phyloP scores from a whole-genome alignment of 345 rosid genomes.

The Pugionium cornutum region DNA sequence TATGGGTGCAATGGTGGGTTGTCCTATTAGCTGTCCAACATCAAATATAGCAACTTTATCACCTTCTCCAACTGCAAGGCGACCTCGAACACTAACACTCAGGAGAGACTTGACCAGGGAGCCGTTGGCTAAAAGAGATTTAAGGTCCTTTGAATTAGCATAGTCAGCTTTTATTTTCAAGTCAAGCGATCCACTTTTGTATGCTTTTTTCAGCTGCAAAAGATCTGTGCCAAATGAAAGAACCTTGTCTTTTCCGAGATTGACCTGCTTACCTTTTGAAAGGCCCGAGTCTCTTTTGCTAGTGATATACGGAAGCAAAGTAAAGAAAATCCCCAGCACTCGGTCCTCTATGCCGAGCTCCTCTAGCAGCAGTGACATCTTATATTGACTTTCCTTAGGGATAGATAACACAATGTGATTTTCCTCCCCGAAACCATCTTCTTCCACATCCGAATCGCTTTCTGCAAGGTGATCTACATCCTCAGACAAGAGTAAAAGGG shows the following conservation, averaged over 20 bases:
- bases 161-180: slow-evolving; percentile 96
- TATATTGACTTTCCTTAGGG: slow-evolving; percentile 70
- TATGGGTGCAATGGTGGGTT: slow-evolving; percentile 82
- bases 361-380: slow-evolving; percentile 63
- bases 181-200: slow-evolving; percentile 96
- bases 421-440: slow-evolving; percentile 63
- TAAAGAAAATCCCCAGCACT: slow-evolving; percentile 72
- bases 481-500: slow-evolving; percentile 75
- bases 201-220: slow-evolving; percentile 92
- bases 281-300: slow-evolving; percentile 71
- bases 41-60: slow-evolving; percentile 98
- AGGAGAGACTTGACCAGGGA: slow-evolving; percentile 93
- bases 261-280: slow-evolving; percentile 66
- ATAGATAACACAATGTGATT: slow-evolving; percentile 55
- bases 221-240: slow-evolving; percentile 78
- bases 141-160: slow-evolving; percentile 90
- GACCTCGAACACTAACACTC: slow-evolving; percentile 87
- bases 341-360: slow-evolving; percentile 77
- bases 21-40: slow-evolving; percentile 90
- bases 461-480: slow-evolving; percentile 83
- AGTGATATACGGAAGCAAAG: slow-evolving; percentile 72
- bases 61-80: slow-evolving; percentile 99
- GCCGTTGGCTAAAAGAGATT: slow-evolving; percentile 80
- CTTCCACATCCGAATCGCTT: slow-evolving; percentile 93
- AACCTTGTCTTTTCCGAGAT: slow-evolving; percentile 74